Evolutionary conservation across 1,139 yeast species (phyloP).

Genomic region (Petasospora rhodanensis): DNA sequence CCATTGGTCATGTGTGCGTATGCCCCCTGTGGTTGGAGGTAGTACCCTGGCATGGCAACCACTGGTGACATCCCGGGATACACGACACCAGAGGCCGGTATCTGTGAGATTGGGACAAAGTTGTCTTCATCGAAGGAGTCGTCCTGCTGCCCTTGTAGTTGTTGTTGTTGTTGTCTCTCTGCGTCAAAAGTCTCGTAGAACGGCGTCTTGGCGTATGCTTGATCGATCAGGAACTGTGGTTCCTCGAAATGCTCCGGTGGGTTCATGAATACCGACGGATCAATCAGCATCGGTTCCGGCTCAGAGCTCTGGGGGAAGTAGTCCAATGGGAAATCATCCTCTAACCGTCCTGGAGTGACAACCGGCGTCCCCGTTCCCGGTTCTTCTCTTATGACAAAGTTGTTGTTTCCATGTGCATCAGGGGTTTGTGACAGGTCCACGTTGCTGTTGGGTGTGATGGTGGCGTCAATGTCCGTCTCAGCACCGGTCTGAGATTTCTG

Average conservation of each 20-base stretch:
- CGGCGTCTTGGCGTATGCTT: constrained; percentile 38
- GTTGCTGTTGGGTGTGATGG: constrained; percentile 2
- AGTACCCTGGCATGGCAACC: too few relatives aligned
- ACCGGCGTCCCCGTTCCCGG: constrained; percentile 16
- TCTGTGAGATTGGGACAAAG: constrained; percentile 15
- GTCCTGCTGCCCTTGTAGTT: too few relatives aligned
- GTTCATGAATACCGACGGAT: constrained; percentile 23
- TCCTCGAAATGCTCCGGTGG: constrained; percentile 36
- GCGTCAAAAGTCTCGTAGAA: constrained; percentile 20
- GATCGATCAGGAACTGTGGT: constrained; percentile 45
- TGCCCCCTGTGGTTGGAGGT: constrained; percentile 18
- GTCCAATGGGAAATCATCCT: constrained; percentile 68
- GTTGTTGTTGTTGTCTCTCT: too few relatives aligned
- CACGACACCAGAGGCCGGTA: constrained; percentile 2
- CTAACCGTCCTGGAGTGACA: constrained; percentile 30
- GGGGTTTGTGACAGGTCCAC: too few relatives aligned
- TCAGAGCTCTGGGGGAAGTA: constrained; percentile 39
- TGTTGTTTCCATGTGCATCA: too few relatives aligned
- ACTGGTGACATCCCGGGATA: constrained; percentile 7
- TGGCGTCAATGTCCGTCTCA: not conserved
- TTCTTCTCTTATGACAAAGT: constrained; percentile 21
- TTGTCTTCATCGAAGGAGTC: constrained; percentile 8
- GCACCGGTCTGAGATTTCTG: constrained; percentile 25
- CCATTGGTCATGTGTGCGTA: constrained; percentile 29
- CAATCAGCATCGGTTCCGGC: constrained; percentile 16